Evolutionary conservation across 306 rosid species (phyloP).

Genomic region (Morella rubra): DNA sequence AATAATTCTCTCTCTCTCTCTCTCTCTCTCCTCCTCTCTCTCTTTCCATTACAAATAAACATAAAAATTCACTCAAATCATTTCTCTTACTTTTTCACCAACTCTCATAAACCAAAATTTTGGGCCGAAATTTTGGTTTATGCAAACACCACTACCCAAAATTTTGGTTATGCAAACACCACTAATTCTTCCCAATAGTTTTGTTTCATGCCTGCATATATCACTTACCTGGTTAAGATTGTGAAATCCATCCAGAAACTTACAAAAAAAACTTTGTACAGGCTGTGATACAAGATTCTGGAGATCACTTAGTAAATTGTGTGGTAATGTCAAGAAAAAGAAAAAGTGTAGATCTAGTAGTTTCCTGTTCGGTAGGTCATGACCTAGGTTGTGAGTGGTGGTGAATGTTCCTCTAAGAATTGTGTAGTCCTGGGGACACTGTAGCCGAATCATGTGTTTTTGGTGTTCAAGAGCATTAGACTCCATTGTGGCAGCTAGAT

Average conservation of each 20-base stretch:
- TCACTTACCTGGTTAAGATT: background rate
- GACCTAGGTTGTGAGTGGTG: background rate
- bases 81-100: no score
- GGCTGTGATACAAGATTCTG: background rate
- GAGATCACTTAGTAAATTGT: background rate
- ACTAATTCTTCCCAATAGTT: background rate
- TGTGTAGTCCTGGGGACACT: background rate
- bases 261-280: background rate
- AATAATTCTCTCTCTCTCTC: no score
- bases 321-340: background rate
- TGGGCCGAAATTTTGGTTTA: no score
- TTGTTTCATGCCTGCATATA: background rate
- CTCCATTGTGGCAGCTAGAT: background rate
- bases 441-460: background rate
- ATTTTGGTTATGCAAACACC: no score
- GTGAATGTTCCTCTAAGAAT: background rate
- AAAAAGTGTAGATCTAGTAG: no score
- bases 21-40: no score
- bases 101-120: no score
- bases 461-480: background rate
- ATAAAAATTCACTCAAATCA: no score
- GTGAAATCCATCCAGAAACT: constrained; percentile 1
- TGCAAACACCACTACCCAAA: no score
- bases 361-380: background rate
- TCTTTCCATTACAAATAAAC: no score